These are phyloP conservation scores for Naganishia albida DNA, from an alignment of 1,284 basidiomycete species.

Conservation along the genomic window DNA sequence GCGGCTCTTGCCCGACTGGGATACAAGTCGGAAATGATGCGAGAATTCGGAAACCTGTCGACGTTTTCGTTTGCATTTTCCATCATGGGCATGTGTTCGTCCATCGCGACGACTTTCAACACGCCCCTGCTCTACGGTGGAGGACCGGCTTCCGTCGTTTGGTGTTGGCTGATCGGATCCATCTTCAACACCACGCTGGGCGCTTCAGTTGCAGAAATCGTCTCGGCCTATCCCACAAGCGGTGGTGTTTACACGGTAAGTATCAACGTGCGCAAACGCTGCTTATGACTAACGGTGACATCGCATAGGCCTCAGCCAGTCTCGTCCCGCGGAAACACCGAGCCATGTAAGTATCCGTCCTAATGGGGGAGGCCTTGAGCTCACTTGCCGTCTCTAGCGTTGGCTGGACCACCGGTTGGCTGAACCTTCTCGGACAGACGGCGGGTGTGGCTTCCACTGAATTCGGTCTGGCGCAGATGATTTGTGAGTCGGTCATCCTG, in stretches of 20 bases:
- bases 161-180: constrained; percentile 48
- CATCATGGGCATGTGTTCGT: constrained; percentile 40
- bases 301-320: constrained; percentile 35
- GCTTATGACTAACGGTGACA: neutral
- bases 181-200: constrained; percentile 44
- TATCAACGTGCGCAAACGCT: neutral
- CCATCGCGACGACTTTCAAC: constrained; percentile 49
- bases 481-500: constrained; percentile 57
- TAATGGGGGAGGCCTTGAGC: too few species aligned
- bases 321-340: constrained; percentile 40
- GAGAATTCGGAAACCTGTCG: constrained; percentile 49
- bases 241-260: constrained; percentile 45
- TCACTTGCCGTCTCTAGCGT: constrained; percentile 37
- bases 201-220: constrained; percentile 46
- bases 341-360: constrained; percentile 40
- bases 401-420: constrained; percentile 70
- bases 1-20: constrained; percentile 29
- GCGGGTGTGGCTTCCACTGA: constrained; percentile 61
- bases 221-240: constrained; percentile 49
- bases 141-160: constrained; percentile 45
- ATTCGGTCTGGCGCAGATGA: constrained; percentile 86
- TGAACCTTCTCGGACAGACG: constrained; percentile 76
- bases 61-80: constrained; percentile 47
- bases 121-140: constrained; percentile 41
- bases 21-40: constrained; percentile 46